phyloP scores from a whole-genome alignment of 805 yeast genomes.

The Sugiyamaella floridensis region DNA sequence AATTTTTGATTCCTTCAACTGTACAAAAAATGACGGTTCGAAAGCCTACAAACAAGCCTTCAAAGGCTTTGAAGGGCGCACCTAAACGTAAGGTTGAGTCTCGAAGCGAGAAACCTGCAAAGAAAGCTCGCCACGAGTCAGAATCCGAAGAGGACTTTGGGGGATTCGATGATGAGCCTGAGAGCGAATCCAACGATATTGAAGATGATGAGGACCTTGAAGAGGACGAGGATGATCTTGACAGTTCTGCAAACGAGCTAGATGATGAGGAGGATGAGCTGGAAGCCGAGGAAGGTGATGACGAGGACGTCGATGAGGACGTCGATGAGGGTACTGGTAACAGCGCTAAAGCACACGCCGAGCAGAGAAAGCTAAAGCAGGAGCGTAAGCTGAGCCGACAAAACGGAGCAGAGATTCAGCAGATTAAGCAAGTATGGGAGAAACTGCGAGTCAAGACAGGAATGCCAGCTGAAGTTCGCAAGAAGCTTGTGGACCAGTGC shows the following conservation, averaged over 20 bases:
- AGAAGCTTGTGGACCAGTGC: slow-evolving; percentile 70
- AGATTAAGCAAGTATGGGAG: slow-evolving; percentile 87
- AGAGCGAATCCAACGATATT: slow-evolving; percentile 2
- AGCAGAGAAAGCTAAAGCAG: slow-evolving; percentile 66
- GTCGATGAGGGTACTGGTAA: slow-evolving; percentile 30
- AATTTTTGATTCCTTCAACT: neutral
- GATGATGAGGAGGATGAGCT: slow-evolving; percentile 8
- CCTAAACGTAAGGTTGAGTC: neutral
- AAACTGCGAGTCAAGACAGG: slow-evolving; percentile 78
- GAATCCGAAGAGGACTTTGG: slow-evolving; percentile 1
- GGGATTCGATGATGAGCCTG: slow-evolving; percentile 1
- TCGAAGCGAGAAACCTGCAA: neutral
- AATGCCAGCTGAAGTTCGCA: slow-evolving; percentile 67
- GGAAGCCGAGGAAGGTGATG: slow-evolving; percentile 10
- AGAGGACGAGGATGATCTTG: slow-evolving; percentile 12
- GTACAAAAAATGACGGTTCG: neutral
- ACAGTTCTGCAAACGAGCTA: neutral
- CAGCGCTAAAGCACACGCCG: slow-evolving; percentile 37
- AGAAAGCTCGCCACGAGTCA: neutral
- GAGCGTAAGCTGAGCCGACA: slow-evolving; percentile 85
- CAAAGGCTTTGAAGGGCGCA: neutral
- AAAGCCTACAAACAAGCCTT: neutral
- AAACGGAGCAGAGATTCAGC: slow-evolving; percentile 79
- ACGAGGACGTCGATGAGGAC: slow-evolving; percentile 15
- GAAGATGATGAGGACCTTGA: slow-evolving; percentile 4